Evolutionary conservation across 1,139 yeast species (phyloP), one percentile per base, ranked within the genome.

Genomic region (Candida tropicalis): DNA sequence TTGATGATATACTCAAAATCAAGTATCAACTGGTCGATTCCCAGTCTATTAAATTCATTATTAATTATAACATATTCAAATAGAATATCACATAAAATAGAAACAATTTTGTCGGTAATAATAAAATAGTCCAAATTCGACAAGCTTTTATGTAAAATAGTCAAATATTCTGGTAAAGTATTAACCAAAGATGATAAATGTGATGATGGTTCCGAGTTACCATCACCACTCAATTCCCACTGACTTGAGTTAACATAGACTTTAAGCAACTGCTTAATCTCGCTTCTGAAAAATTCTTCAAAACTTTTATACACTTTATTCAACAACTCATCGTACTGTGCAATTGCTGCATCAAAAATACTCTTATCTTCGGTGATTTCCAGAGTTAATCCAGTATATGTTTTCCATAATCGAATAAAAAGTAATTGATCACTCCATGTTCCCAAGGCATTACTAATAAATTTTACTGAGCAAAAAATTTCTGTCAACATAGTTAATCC

Each of bases 401-500:
- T 62, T 28, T 66, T 60, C 79, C 87, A 83, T 34, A 87, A 64
- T 54, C 83, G 87, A 13, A 85, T 66, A 56, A 84, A 87, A 9
- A 82, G 71, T 36, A 82, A 61, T 38, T 82, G 84, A 42, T 82
- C 79, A 31, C 83, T 79, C 91, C 93, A 85, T 40, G 67, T 68
- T 31, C 73, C 77, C 60, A 87, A 65, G 9, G 77, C 66, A 31
- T 75, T 75, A 12, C 71, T 66, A 4, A 81, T 69, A 48, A 69
- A 84, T 45, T 73, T 73, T 6, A 79, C 65, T 50, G 88, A 83
- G 45, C 91, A 84, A 58, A 77, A 77, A 18, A 84, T 64, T 44
- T 85, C 72, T 38, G 85, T 75, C 38, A 85, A 65, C 45, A 81
- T 59, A 49, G 79, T 79, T 16, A 85, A 52, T 2, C 86, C 79